Conservation (phyloP, 1,139 yeast species). For the Hyphopichia fennica region DNA sequence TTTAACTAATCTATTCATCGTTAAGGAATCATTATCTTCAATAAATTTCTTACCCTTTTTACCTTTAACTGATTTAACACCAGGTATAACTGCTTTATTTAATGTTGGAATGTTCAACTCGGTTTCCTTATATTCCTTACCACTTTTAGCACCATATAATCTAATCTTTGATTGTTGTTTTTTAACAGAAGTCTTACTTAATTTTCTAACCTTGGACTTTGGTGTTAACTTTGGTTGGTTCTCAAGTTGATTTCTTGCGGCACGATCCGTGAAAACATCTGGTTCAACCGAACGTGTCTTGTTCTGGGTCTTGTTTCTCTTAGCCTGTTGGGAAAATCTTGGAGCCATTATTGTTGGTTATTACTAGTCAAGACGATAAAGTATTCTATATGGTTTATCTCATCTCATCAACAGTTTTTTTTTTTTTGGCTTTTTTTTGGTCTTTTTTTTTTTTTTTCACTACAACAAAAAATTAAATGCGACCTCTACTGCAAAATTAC, state of each 20-base stretch:
- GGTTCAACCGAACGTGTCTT: slow-evolving; percentile 59
- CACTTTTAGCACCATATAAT: slow-evolving; percentile 69
- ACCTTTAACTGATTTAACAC: slow-evolving; percentile 73
- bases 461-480: neutral
- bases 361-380: neutral
- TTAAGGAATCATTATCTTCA: slow-evolving; percentile 66
- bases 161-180: slow-evolving; percentile 65
- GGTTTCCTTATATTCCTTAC: slow-evolving; percentile 68
- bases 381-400: neutral
- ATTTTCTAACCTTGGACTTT: slow-evolving; percentile 53
- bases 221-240: slow-evolving; percentile 65
- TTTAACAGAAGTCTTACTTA: slow-evolving; percentile 54
- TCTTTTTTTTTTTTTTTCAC: neutral
- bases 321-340: slow-evolving; percentile 60
- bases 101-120: slow-evolving; percentile 77
- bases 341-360: slow-evolving; percentile 39
- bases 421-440: neutral
- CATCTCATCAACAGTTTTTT: neutral
- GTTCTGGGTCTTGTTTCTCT: slow-evolving; percentile 53
- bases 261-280: slow-evolving; percentile 63
- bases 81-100: slow-evolving; percentile 84
- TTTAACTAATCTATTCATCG: slow-evolving; percentile 66
- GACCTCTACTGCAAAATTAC: neutral
- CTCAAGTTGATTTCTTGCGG: slow-evolving; percentile 64
- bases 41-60: slow-evolving; percentile 93